Conservation (phyloP, 139 green algal species). For the Micractinium conductrix region DNA sequence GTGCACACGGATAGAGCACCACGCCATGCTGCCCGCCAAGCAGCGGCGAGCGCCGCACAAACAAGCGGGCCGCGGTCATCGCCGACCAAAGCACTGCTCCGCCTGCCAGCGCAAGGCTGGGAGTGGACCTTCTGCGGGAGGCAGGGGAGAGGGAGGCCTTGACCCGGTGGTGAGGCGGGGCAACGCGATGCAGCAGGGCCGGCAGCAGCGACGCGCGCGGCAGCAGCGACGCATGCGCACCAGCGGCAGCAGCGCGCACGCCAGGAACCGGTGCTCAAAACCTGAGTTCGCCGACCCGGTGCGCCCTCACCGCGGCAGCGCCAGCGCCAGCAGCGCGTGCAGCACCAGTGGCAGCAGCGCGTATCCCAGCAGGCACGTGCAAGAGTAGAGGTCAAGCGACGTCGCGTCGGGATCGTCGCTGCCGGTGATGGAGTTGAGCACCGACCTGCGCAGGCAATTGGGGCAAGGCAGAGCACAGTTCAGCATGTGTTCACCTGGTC, state of each 20-base stretch:
- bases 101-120: slow-evolving; percentile 43
- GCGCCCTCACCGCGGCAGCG: slow-evolving; percentile 76
- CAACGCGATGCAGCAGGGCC: neutral
- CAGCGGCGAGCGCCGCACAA: slow-evolving; percentile 63
- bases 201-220: neutral
- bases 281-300: neutral
- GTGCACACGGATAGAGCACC: slow-evolving; percentile 81
- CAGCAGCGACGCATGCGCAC: neutral
- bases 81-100: slow-evolving; percentile 78
- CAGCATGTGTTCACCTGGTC: neutral
- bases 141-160: neutral
- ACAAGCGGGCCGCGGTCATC: slow-evolving; percentile 69
- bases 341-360: slow-evolving; percentile 86
- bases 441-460: slow-evolving; percentile 24
- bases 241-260: neutral
- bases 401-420: slow-evolving; percentile 44
- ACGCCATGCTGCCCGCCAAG: slow-evolving; percentile 72
- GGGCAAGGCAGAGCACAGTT: neutral
- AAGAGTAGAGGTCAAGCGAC: slow-evolving; percentile 85
- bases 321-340: slow-evolving; percentile 67
- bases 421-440: slow-evolving; percentile 54
- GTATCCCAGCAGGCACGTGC: slow-evolving; percentile 92
- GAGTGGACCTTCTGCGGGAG: slow-evolving; percentile 27
- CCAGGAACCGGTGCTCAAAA: neutral
- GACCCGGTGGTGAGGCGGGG: neutral